Conservation (phyloP, 106 monocot species). For the Triglochin maritima region DNA sequence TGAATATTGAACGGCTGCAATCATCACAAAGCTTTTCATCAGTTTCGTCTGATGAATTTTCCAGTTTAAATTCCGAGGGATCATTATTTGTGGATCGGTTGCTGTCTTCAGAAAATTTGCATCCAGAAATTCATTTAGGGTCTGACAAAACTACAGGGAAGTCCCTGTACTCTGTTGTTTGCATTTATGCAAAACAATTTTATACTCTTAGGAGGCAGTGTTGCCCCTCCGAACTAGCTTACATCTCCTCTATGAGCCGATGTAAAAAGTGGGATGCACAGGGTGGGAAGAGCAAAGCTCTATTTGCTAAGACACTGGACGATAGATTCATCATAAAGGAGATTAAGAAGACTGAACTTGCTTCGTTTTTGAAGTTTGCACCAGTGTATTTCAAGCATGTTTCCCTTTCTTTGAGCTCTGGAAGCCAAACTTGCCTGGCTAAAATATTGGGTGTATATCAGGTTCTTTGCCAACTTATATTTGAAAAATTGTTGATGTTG, state of each 20-base stretch:
- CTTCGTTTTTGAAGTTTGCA: conserved; percentile 86
- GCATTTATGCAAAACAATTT: conserved; percentile 75
- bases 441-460: conserved; percentile 94
- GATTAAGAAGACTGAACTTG: conserved; percentile 83
- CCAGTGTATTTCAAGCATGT: conserved; percentile 81
- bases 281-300: conserved; percentile 93
- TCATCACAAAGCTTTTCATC: conserved; percentile 31
- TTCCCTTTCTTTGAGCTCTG: conserved; percentile 38
- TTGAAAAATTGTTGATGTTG: neutral
- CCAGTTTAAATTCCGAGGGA: conserved; percentile 18
- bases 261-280: conserved; percentile 97
- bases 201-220: conserved; percentile 59
- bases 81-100: conserved; percentile 29
- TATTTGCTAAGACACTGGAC: conserved; percentile 94
- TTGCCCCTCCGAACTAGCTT: conserved; percentile 74
- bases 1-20: conserved; percentile 22
- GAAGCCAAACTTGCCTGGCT: conserved; percentile 92
- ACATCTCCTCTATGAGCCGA: conserved; percentile 72
- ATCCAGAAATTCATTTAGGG: conserved; percentile 46
- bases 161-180: conserved; percentile 62
- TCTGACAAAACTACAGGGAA: conserved; percentile 28
- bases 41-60: conserved; percentile 41
- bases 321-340: conserved; percentile 95
- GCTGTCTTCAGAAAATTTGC: conserved; percentile 32
- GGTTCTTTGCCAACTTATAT: conserved; percentile 19